phyloP scores from a whole-genome alignment of 495 filamentous ascomycete species.

The Penicillium nucicola region DNA sequence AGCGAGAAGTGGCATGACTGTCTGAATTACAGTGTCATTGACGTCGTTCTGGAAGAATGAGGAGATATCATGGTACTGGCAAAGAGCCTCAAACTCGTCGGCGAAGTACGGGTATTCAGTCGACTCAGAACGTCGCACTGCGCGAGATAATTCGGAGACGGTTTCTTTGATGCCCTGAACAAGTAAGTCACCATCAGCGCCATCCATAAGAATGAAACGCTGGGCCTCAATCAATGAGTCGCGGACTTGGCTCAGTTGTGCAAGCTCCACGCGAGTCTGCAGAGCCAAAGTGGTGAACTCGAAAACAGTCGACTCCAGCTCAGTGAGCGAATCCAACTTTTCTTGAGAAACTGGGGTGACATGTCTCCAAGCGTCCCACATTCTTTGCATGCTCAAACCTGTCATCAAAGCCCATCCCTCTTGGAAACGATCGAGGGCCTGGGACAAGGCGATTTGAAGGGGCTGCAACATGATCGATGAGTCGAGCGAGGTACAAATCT shows the following conservation, averaged over 20 bases:
- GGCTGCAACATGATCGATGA: slow-evolving; percentile 22
- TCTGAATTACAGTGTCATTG: slow-evolving; percentile 20
- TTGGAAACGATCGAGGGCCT: slow-evolving; percentile 45
- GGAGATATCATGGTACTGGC: slow-evolving; percentile 56
- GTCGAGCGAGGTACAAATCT: slow-evolving; percentile 28
- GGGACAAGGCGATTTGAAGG: slow-evolving; percentile 34
- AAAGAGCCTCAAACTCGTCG: slow-evolving; percentile 61
- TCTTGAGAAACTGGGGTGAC: slow-evolving; percentile 51
- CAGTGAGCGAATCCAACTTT: slow-evolving; percentile 48
- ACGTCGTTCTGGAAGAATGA: slow-evolving; percentile 14
- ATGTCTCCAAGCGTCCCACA: slow-evolving; percentile 76
- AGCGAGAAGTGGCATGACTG: slow-evolving; percentile 38
- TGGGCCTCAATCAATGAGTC: slow-evolving; percentile 44
- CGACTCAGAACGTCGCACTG: slow-evolving; percentile 34
- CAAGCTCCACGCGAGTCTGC: slow-evolving; percentile 39
- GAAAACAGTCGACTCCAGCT: slow-evolving; percentile 66
- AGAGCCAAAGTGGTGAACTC: slow-evolving; percentile 64
- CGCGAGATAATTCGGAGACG: slow-evolving; percentile 52
- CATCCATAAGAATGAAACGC: slow-evolving; percentile 36
- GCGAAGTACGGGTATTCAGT: slow-evolving; percentile 49
- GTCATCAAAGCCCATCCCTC: slow-evolving; percentile 59
- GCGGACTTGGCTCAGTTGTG: slow-evolving; percentile 37
- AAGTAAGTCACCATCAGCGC: slow-evolving; percentile 35
- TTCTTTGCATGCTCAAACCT: slow-evolving; percentile 77
- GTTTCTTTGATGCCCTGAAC: slow-evolving; percentile 51